A percentile compares a stretch with the other conserved stretches of the same genome.
These are phyloP conservation scores for Colletotrichum salicis DNA, from an alignment of 2,329 filamentous ascomycete species.

Conservation along the genomic window DNA sequence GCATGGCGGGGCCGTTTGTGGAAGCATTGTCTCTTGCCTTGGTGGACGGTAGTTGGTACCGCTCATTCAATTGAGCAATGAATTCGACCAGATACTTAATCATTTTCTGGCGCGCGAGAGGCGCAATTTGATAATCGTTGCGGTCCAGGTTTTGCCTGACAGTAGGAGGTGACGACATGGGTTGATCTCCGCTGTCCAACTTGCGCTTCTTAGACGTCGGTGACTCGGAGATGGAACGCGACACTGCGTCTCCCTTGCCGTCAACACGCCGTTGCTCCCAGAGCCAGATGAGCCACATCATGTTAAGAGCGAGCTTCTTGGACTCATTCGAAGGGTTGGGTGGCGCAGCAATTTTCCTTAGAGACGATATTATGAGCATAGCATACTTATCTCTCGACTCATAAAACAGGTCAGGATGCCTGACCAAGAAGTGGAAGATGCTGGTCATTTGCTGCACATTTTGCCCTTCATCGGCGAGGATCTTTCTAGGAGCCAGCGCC, in stretches of 20 bases:
- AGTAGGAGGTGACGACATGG: constrained; percentile 65
- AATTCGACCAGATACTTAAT: constrained; percentile 96
- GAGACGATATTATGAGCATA: constrained; percentile 85
- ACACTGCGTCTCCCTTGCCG: constrained; percentile 57
- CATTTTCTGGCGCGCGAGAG: constrained; percentile 78
- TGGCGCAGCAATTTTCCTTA: constrained; percentile 86
- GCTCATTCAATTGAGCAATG: constrained; percentile 88
- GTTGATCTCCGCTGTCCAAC: constrained; percentile 69
- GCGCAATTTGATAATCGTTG: constrained; percentile 75
- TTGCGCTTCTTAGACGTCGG: constrained; percentile 81
- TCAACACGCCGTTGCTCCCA: constrained; percentile 90
- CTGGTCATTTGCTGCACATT: constrained; percentile 96
- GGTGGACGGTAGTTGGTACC: constrained; percentile 79
- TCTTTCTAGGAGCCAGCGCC: constrained; percentile 90
- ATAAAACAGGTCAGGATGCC: constrained; percentile 93
- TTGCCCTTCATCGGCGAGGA: constrained; percentile 91
- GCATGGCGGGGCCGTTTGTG: constrained; percentile 57
- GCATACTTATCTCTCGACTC: constrained; percentile 93
- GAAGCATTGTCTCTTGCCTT: constrained; percentile 67
- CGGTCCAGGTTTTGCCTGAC: constrained; percentile 62
- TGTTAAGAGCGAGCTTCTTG: constrained; percentile 88
- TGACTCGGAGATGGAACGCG: constrained; percentile 69
- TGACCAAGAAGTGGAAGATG: constrained; percentile 96
- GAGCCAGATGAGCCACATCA: constrained; percentile 90
- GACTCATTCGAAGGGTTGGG: constrained; percentile 89